Conservation (phyloP, 2,329 filamentous ascomycete genomes). For the Cercospora janseana region DNA sequence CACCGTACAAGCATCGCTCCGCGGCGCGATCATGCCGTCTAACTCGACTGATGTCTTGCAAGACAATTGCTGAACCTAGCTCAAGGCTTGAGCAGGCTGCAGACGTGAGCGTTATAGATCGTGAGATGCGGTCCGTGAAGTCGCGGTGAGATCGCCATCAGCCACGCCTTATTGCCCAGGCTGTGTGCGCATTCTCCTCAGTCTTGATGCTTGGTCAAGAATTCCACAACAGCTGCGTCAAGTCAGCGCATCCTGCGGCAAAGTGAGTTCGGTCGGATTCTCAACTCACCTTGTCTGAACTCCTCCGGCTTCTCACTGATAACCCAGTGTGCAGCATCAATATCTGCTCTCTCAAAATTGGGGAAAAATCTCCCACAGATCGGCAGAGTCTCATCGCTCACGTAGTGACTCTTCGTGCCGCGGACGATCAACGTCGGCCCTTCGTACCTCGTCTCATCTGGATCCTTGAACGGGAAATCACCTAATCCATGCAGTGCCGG, state of each 20-base stretch:
- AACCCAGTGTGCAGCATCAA: slow-evolving; percentile 83
- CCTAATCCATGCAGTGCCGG: slow-evolving; percentile 71
- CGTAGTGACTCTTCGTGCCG: slow-evolving; percentile 73
- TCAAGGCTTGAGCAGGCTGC: too few relatives aligned
- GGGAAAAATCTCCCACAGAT: slow-evolving; percentile 80
- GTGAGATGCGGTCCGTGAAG: too few relatives aligned
- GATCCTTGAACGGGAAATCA: slow-evolving; percentile 82
- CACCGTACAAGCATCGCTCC: too few relatives aligned
- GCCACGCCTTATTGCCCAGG: not conserved
- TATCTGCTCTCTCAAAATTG: slow-evolving; percentile 67
- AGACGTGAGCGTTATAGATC: too few relatives aligned
- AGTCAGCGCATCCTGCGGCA: slow-evolving; percentile 12
- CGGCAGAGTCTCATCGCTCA: slow-evolving; percentile 77
- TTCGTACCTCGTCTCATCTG: slow-evolving; percentile 65
- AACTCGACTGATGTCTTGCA: too few relatives aligned
- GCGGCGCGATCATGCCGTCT: too few relatives aligned
- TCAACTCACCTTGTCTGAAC: slow-evolving; percentile 66
- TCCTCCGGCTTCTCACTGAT: slow-evolving; percentile 83
- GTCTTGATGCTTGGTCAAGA: slow-evolving; percentile 53
- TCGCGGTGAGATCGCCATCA: too few relatives aligned
- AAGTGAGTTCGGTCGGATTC: not conserved
- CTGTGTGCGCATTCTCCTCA: slow-evolving; percentile 26
- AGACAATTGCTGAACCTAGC: too few relatives aligned
- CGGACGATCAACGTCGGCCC: slow-evolving; percentile 79
- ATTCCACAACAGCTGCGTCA: slow-evolving; percentile 60